A percentile compares a stretch with the other conserved stretches of the same genome.
phyloP scores from a whole-genome alignment of 2,329 filamentous ascomycete genomes.

The Cladosporium sp. region DNA sequence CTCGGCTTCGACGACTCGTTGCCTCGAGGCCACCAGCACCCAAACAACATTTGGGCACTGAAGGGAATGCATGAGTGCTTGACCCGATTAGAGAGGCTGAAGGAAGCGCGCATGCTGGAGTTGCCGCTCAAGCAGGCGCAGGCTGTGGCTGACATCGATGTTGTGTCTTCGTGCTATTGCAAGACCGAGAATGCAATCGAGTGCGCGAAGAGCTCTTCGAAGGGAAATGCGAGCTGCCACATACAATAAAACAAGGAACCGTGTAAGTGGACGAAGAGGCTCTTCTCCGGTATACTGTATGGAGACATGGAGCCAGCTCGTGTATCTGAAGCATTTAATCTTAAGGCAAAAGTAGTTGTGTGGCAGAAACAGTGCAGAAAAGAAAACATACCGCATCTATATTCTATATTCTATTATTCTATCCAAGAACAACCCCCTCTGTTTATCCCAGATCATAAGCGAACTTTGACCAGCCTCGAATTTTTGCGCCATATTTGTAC shows the following conservation, averaged over 20 bases:
- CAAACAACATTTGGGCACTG: constrained; percentile 73
- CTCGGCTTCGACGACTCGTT: constrained; percentile 46
- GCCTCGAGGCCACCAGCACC: constrained; percentile 66
- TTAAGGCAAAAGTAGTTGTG: neutral
- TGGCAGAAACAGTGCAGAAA: neutral
- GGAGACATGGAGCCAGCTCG: too few species aligned
- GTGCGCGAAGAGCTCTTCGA: neutral
- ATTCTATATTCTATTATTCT: neutral
- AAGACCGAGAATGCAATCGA: constrained; percentile 24
- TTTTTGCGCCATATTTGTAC: constrained; percentile 32
- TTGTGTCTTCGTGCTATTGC: constrained; percentile 62
- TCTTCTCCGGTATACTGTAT: neutral
- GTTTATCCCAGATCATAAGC: constrained; percentile 15
- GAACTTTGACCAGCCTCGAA: constrained; percentile 28
- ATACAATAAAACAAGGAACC: neutral
- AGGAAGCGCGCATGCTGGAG: constrained; percentile 50
- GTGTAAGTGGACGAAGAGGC: too few species aligned
- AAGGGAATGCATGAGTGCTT: constrained; percentile 74
- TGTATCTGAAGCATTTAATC: neutral
- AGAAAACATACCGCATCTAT: neutral
- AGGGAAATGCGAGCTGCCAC: neutral
- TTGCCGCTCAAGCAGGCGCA: constrained; percentile 54
- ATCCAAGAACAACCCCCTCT: neutral
- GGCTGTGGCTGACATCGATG: constrained; percentile 60
- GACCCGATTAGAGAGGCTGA: constrained; percentile 44